Evolutionary conservation across 2,329 filamentous ascomycete species (phyloP), one percentile per base, ranked within the genome.

Genomic region (Diaporthe australafricana): DNA sequence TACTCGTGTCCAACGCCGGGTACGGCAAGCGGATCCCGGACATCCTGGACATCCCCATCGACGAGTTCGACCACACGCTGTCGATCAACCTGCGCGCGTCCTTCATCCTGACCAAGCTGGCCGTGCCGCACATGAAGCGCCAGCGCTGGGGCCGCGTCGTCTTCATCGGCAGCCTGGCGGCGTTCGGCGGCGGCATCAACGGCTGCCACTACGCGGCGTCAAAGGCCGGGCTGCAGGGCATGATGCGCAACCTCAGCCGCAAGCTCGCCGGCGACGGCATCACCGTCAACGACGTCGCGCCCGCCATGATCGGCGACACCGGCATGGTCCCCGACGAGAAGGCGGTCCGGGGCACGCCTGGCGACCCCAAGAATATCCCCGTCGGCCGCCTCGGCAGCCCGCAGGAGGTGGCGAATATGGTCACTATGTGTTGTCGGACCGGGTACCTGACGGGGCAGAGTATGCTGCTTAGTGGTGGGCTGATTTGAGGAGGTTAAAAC

Each of bases 281-380:
- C 75, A 90, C 89, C 17, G 89, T 92, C 70, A 92, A 92, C 72
- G 90, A 92, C 74, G 88, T 92, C n/a, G 89, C 89, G 3, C 90
- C 90, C 0, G 90, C 90, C 3, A 92, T 92, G 89, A 92, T 92
- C 74, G 90, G 89, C 5, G 87, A 88, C 27, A 90, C 88, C 3
- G 88, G 88, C 1, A 89, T 92, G 89, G 89, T 92, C 52, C 88
- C 88, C 2, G 84, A 88, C 72, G 87, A 87, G 50, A 85, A 88
- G 73, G 78, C 77, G 17, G 80, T 86, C 20, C 80, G 81, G 75
- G 86, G 87, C 25, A 88, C 87, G 66, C 85, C 89, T 0, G 89
- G 89, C 0, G 87, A 91, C 74, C 87, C 89, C 30, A 86, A 83
- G 74, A 87, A 87, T 35, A 91, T 91, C 53, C 90, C 90, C 0